These are phyloP conservation scores for Fraxinus sp. DNA, from an alignment of 305 asterid genomes.

Conservation along the genomic window DNA sequence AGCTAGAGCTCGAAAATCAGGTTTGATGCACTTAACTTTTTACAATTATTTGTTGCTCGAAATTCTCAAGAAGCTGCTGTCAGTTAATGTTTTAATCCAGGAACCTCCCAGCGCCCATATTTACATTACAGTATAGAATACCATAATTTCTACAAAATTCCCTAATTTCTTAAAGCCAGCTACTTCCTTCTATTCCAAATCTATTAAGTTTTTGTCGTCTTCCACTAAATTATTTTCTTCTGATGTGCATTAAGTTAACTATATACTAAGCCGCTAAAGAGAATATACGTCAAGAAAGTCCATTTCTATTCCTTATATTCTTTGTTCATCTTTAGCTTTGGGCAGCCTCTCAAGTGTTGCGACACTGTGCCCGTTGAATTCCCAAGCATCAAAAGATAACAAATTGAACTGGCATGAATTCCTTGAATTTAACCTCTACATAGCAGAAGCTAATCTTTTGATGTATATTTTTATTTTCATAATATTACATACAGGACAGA, in stretches of 20 bases:
- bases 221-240: background rate
- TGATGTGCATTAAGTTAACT: background rate
- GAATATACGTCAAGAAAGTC: background rate
- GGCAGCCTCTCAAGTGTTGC: background rate
- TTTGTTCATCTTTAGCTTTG: background rate
- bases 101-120: background rate
- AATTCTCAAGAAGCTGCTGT: background rate
- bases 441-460: background rate
- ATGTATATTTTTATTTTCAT: background rate
- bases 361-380: constrained; percentile 5
- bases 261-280: background rate
- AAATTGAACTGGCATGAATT: background rate
- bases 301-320: background rate
- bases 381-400: background rate
- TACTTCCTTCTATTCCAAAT: background rate
- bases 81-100: background rate
- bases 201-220: background rate
- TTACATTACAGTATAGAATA: background rate
- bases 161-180: background rate
- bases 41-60: background rate
- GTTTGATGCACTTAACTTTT: constrained; percentile 31
- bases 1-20: constrained; percentile 93
- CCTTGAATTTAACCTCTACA: background rate
- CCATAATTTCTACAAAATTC: background rate
- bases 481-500: constrained; percentile 63